Evolutionary conservation across 768 basidiomycete genomes (phyloP), one percentile per base, ranked within the genome.

Genomic region (Hygrophoropsis aurantiaca): DNA sequence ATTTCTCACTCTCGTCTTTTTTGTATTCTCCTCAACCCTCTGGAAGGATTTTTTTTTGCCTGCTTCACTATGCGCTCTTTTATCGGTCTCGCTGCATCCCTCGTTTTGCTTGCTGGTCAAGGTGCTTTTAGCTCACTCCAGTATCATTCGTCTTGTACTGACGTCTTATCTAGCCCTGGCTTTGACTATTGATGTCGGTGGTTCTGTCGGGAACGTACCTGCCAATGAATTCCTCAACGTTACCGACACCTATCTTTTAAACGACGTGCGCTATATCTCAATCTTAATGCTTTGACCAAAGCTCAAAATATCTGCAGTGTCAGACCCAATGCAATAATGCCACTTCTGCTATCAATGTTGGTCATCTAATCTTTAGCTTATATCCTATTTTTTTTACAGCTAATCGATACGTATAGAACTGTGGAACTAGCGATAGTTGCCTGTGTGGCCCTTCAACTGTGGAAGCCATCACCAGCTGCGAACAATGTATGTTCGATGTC

Each of bases 401-500:
- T 75, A 52, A 40, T 52, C 2, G 33, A n/a, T n/a, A n/a, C 55
- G 50, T 19, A 33, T 49, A 73, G 58, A 62, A 56, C 19, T 87
- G 86, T 63, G 60, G 61, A 15, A 67, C 50, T 9, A 52, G 79
- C 51, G 63, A 75, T 26, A 49, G 52, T 16, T 89, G 87, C 60
- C 71, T 86, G 20, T 90, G 87, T 70, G 56, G 49, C 15, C 49
- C 64, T 11, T 58, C 49, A 7, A 76, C 76, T 3, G 71, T 80
- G 25, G 47, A 60, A 1, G 53, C 66, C 1, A 63, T 90, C 46
- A 64, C 71, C 2, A 41, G 56, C 26, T 86, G 86, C 66, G 77
- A 90, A 61, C 79, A 82, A 56, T 90, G 87, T 71, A 77, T 85
- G 74, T 82, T 85, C 58, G 60, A 65, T 34, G 67, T 68, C 47